Conservation (phyloP, 805 yeast genomes). For the Myxozyma neotropica region DNA sequence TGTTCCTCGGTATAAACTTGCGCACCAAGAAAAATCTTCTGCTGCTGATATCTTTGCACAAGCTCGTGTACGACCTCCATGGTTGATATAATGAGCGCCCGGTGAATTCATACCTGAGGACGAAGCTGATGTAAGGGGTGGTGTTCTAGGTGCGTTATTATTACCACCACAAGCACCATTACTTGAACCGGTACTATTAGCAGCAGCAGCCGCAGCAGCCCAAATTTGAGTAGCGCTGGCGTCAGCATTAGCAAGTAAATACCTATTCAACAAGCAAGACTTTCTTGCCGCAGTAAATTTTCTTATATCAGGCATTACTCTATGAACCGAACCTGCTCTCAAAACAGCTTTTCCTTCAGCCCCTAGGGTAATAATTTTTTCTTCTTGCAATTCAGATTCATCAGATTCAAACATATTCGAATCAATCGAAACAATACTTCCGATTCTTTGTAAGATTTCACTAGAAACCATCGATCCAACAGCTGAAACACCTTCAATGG, state of each 20-base stretch:
- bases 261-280: slow-evolving; percentile 18
- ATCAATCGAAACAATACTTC: slow-evolving; percentile 7
- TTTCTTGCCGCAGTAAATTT: slow-evolving; percentile 12
- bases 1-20: slow-evolving; percentile 22
- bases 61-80: too few species aligned
- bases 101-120: too few species aligned
- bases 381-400: not conserved
- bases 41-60: not conserved
- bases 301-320: slow-evolving; percentile 6
- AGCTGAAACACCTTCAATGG: slow-evolving; percentile 20
- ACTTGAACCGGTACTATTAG: not conserved
- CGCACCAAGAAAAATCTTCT: slow-evolving; percentile 26
- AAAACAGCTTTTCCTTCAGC: slow-evolving; percentile 15
- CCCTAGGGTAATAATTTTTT: not conserved
- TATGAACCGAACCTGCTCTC: slow-evolving; percentile 17
- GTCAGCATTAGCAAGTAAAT: slow-evolving; percentile 9
- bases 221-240: slow-evolving; percentile 9
- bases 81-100: too few species aligned
- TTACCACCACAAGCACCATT: too few species aligned
- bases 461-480: not conserved
- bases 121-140: too few species aligned
- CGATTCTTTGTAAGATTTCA: slow-evolving; percentile 7
- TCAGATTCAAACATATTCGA: not conserved
- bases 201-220: not conserved
- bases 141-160: too few species aligned